A percentile compares a stretch with the other conserved stretches of the same genome.
These are phyloP conservation scores for Hortaea werneckii DNA, from an alignment of 2,329 filamentous ascomycete genomes.

Conservation along the genomic window DNA sequence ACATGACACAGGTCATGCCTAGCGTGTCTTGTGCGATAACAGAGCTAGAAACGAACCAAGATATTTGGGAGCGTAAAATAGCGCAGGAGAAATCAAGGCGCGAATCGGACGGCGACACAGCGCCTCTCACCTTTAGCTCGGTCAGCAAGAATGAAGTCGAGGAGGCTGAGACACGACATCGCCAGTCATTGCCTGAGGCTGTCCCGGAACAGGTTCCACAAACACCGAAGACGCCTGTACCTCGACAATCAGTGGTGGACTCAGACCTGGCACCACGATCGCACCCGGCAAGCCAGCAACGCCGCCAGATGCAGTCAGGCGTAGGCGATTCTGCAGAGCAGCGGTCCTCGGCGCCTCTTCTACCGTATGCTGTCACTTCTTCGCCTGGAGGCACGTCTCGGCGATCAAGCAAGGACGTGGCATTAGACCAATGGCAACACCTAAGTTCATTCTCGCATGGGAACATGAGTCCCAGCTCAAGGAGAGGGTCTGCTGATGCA, in stretches of 20 bases:
- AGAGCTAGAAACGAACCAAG: conserved; percentile 69
- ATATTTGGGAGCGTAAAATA: conserved; percentile 60
- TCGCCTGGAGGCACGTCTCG: conserved; percentile 17
- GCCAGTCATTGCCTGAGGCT: conserved; percentile 19
- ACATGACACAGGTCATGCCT: conserved; percentile 76
- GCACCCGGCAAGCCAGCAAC: conserved; percentile 17
- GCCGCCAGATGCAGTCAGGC: conserved; percentile 15
- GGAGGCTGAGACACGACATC: conserved; percentile 19
- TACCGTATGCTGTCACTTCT: conserved; percentile 13
- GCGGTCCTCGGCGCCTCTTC: conserved; percentile 16
- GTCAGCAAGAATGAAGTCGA: conserved; percentile 21
- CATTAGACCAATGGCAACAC: conserved; percentile 25
- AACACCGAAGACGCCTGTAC: conserved; percentile 12
- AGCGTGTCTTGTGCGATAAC: conserved; percentile 73
- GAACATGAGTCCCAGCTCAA: conserved; percentile 16
- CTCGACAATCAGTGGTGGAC: conserved; percentile 11
- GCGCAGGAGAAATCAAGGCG: conserved; percentile 49
- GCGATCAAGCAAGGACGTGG: conserved; percentile 28
- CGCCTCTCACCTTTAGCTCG: conserved; percentile 19
- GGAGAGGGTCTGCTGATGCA: conserved; percentile 27
- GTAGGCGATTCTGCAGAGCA: conserved; percentile 12
- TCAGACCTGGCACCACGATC: conserved; percentile 5
- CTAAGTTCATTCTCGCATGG: conserved; percentile 20
- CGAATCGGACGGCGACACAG: conserved; percentile 14
- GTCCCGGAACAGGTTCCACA: conserved; percentile 12